Conservation (phyloP, 495 filamentous ascomycete genomes). For the Penicillium psychrofluorescens region DNA sequence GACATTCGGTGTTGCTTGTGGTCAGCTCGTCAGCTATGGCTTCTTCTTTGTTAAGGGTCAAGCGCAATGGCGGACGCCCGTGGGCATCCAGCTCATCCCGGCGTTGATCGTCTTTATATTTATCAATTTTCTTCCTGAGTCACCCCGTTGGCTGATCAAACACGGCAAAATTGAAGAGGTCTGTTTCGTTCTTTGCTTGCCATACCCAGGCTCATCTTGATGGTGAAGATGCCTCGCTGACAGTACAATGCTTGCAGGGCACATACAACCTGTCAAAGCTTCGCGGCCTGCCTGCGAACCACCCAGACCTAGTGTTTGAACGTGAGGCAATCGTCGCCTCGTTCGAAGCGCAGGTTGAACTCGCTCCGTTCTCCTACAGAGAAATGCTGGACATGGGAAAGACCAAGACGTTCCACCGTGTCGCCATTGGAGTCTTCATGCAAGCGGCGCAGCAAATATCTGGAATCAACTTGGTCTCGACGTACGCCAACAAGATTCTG, state of each 20-base stretch:
- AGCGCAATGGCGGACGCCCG: too few species aligned
- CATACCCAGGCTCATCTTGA: not conserved
- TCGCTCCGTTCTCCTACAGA: not conserved
- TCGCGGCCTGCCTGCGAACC: not conserved
- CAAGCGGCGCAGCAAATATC: constrained; percentile 3
- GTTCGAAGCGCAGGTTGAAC: constrained; percentile 1
- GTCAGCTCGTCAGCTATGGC: constrained; percentile 2
- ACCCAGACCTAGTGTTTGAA: constrained; percentile 1
- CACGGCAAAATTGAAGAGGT: not conserved
- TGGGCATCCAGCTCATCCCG: too few species aligned
- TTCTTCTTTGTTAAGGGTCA: constrained; percentile 2
- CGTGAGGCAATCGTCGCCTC: constrained; percentile 2
- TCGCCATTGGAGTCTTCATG: constrained; percentile 1
- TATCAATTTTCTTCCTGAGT: too few species aligned
- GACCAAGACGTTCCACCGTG: constrained; percentile 2
- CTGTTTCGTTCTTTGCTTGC: not conserved
- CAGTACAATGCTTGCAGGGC: not conserved
- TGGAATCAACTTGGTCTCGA: constrained; percentile 4
- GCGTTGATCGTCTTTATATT: too few species aligned
- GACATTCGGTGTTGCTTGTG: constrained; percentile 1
- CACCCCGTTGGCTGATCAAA: too few species aligned
- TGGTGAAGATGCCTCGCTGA: constrained; percentile 2
- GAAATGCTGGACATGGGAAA: constrained; percentile 1
- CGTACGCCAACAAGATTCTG: constrained; percentile 3
- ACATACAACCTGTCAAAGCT: too few species aligned